Evolutionary conservation across 2,329 filamentous ascomycete genomes (phyloP), one percentile per base, ranked within the genome.

Genomic region (Fusarium phyllophilum): DNA sequence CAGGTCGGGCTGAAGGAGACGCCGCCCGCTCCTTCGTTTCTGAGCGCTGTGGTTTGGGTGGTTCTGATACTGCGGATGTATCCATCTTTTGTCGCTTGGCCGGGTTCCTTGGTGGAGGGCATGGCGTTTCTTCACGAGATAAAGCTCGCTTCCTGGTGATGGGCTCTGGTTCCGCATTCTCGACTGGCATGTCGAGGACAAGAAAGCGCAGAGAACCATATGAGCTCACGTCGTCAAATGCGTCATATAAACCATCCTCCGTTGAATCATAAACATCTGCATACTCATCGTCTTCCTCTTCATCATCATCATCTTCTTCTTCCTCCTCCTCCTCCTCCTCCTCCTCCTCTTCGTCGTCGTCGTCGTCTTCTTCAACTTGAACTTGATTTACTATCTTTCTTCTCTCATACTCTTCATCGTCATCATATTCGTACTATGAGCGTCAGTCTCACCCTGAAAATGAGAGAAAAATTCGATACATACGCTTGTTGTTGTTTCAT

Each of bases 341-440:
- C 1, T 45, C 49, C 1, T 55, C 64, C 18, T 67, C 69, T 2
- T 55, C 49, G 2, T 46, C 54, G 0, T 54, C 51, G 1, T 38
- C 46, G 1, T 46, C 38, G 2, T 62, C 46, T 39, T 54, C 33
- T 34, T 48, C 18, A 20, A 29, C 45, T 33, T 29, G 18, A 44
- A 44, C 42, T 44, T 44, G 10, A 31, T 48, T 29, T 17, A 48
- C 14, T 48, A 48, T 29, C 45, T 52, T 49, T 22, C 22, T 31
- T 22, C 41, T 46, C 34, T 58, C 44, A 22, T 46, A 54, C 12
- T 74, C 45, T 15, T 73, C 70, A 26, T 62, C 63, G 22, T 68
- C 66, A 29, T 73, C 62, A 57, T 73, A 75, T 41, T 75, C 74
- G 38, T 75, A 72, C 75, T 77, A 60, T 9, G 13, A 52, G 45